Base-by-base conservation (phyloP, 441 rosid genomes). In the Populus hybrid region DNA sequence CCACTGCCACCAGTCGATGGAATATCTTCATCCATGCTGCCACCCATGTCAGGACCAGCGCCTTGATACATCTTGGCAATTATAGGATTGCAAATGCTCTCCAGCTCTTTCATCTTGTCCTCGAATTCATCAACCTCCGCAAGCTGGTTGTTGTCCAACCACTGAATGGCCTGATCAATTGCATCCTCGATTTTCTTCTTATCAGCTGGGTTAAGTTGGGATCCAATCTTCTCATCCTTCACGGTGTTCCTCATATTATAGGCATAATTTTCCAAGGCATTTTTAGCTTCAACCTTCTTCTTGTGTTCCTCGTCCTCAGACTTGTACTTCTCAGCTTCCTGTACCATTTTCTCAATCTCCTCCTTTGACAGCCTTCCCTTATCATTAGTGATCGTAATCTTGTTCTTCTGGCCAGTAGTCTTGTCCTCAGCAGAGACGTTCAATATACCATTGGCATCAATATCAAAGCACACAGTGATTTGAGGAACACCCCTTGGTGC, bases 261-360 rank as follows among this genome's bases (percentile, higher is more conserved):
- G 0, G 93, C 89, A 64, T 91, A 91, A 74, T 92, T 91, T 82
- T 90, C 93, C 21, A 90, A 82, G 3, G 88, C 87, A 36, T 92
- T 92, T 88, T 89, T 90, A 0, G 95, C 86, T n/a, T 92, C 97
- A 4, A 92, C 86, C 87, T 90, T 91, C 86, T 88, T 92, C 80
- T 86, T 90, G 75, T 85, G 95, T 56, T 91, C 95, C 81, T 91
- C 92, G 2, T 90, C 94, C 79, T 89, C 94, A 0, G 97, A 68
- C 83, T 88, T 92, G 84, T 90, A 88, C 78, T 90, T 91, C 89
- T 91, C 97, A 0, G 97, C 97, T 77, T 92, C 97, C 66, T 91
- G 87, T 3, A 92, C 89, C 97, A 90, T 92, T 86, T 91, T 84
- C 80, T 88, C 90, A 33, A 89, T 88, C 79, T 88, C 91, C 23